These are phyloP conservation scores for Aspergillus sp. DNA, from an alignment of 2,329 filamentous ascomycete species.

Conservation along the genomic window DNA sequence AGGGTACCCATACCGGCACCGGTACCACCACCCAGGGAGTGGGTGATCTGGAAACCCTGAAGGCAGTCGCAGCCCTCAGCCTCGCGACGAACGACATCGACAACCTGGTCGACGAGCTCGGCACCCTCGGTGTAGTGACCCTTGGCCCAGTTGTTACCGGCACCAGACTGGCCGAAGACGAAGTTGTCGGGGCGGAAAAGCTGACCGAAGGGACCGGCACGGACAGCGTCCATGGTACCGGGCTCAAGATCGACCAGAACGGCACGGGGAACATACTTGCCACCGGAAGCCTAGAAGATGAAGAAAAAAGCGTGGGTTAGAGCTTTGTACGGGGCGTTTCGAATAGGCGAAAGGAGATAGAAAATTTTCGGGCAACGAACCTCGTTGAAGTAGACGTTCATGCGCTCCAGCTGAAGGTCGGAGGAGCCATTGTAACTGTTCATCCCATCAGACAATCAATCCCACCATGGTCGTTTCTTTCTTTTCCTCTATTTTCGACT, in stretches of 20 bases:
- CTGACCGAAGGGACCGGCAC: conserved; percentile 95
- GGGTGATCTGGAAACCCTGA: conserved; percentile 99
- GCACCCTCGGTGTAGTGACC: conserved; percentile 99
- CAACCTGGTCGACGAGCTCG: conserved; percentile 95
- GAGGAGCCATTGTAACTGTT: conserved; percentile 93
- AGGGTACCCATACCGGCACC: conserved; percentile 99
- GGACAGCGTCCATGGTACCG: conserved; percentile 99
- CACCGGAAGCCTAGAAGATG: conserved; percentile 59
- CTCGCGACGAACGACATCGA: conserved; percentile 98
- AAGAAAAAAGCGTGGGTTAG: conserved; percentile 5
- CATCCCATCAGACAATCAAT: conserved; percentile 24
- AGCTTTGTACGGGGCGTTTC: not conserved
- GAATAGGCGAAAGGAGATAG: not conserved
- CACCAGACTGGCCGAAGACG: conserved; percentile 98
- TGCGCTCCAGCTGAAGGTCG: conserved; percentile 98
- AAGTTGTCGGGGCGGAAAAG: conserved; percentile 99
- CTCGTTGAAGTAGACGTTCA: conserved; percentile 99
- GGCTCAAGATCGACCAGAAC: conserved; percentile 99
- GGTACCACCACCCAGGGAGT: conserved; percentile 99
- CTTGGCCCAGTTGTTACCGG: conserved; percentile 99
- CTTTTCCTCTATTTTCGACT: not conserved
- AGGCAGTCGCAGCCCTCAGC: conserved; percentile 99
- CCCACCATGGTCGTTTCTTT: conserved; percentile 3
- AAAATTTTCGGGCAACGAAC: conserved; percentile 43
- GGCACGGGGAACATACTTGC: conserved; percentile 99